phyloP scores from a whole-genome alignment of 2,329 filamentous ascomycete genomes.

The Xylariaceae sp. region DNA sequence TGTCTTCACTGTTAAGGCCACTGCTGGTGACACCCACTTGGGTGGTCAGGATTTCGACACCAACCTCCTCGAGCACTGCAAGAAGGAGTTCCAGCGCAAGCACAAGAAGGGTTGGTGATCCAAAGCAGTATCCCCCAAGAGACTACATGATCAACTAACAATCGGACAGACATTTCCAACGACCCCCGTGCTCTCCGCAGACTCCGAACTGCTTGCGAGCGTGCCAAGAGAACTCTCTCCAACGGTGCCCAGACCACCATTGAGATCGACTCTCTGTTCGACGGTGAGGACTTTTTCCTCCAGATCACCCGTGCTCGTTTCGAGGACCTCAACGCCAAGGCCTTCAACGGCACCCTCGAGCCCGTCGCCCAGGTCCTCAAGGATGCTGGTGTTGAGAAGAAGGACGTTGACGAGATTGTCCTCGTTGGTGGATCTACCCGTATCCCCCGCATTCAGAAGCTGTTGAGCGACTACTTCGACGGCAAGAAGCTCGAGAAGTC shows the following conservation, averaged over 20 bases:
- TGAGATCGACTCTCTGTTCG: constrained; percentile 97
- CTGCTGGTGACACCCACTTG: constrained; percentile 93
- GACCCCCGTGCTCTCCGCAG: constrained; percentile 91
- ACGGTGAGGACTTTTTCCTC: constrained; percentile 95
- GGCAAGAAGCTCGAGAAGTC: constrained; percentile 99
- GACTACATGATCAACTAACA: not conserved
- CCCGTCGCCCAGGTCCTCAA: constrained; percentile 96
- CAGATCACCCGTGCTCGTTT: constrained; percentile 98
- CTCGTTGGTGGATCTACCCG: constrained; percentile 98
- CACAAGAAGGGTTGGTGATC: constrained; percentile 52
- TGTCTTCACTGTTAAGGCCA: constrained; percentile 99
- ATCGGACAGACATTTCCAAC: constrained; percentile 48
- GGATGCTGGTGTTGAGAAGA: constrained; percentile 84
- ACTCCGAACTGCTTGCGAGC: constrained; percentile 96
- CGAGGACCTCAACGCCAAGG: constrained; percentile 95
- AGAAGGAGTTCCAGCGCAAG: constrained; percentile 85
- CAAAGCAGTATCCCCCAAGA: not conserved
- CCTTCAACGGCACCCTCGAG: constrained; percentile 88
- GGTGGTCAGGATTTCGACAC: constrained; percentile 97
- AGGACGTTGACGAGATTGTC: constrained; percentile 93
- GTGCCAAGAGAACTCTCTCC: constrained; percentile 98
- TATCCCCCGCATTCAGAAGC: constrained; percentile 99
- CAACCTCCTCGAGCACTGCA: constrained; percentile 92
- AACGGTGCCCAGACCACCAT: constrained; percentile 96
- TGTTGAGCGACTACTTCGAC: constrained; percentile 97